Conservation (phyloP, 345 rosid species). For the Boechera stricta region DNA sequence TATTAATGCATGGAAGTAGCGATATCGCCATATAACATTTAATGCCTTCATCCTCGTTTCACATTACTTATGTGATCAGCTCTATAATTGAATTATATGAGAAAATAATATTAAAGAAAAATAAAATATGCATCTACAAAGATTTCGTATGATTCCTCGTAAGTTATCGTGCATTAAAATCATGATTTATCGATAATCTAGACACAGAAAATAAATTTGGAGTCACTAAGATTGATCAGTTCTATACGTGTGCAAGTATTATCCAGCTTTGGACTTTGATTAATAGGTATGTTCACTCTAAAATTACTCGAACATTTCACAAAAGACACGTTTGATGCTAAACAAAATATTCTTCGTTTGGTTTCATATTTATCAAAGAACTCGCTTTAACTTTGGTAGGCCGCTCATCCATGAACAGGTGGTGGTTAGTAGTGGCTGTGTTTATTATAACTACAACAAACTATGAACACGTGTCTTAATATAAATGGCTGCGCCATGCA, state of each 20-base stretch:
- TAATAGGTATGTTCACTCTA: neutral
- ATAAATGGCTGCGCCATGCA: neutral
- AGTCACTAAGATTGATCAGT: too few relatives aligned
- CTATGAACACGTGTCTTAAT: neutral
- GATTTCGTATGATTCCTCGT: neutral
- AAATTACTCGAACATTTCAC: neutral
- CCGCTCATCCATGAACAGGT: constrained; percentile 25
- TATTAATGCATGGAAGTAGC: neutral
- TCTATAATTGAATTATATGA: neutral
- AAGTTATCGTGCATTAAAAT: neutral
- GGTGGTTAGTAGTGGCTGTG: constrained; percentile 23
- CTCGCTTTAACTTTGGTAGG: constrained; percentile 15
- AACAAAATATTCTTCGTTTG: neutral
- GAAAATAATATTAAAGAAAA: neutral
- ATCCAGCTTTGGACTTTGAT: neutral
- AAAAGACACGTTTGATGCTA: neutral
- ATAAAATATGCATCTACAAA: neutral
- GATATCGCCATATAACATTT: neutral
- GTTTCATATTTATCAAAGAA: neutral
- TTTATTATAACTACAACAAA: constrained; percentile 26
- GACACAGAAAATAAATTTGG: too few relatives aligned
- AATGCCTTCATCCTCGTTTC: neutral
- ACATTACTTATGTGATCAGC: neutral
- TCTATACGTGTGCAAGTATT: neutral
- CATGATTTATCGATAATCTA: neutral